phyloP scores from a whole-genome alignment of 2,329 filamentous ascomycete genomes.

The Sporothrix phasma region DNA sequence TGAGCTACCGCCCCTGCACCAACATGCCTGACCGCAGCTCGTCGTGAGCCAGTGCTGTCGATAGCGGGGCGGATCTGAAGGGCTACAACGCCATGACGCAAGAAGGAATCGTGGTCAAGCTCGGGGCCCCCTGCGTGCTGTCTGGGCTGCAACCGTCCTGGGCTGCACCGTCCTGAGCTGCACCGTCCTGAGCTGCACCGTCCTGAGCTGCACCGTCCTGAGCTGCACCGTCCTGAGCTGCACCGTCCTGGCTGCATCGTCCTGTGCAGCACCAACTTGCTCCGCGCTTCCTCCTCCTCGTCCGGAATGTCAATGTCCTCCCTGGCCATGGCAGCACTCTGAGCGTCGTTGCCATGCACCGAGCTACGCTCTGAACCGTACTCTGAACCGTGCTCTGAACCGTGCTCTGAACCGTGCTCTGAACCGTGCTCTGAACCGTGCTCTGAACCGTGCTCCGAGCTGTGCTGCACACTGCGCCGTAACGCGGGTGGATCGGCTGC shows the following conservation, averaged over 20 bases:
- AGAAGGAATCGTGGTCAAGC: neutral
- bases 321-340: no score
- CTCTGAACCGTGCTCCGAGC: no score
- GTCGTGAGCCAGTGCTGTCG: neutral
- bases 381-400: no score
- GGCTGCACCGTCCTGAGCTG: neutral
- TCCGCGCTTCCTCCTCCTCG: no score
- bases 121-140: neutral
- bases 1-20: neutral
- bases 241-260: no score
- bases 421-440: no score
- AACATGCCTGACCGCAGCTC: neutral
- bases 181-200: neutral
- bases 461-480: no score
- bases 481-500: neutral
- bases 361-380: no score
- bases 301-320: no score
- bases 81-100: slow-evolving; percentile 1
- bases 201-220: neutral
- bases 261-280: no score
- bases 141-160: neutral
- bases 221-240: neutral
- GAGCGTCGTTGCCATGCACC: no score
- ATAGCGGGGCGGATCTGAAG: neutral
- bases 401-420: no score